These are phyloP conservation scores for Brassica cretica DNA, from an alignment of 345 rosid genomes.

Conservation along the genomic window DNA sequence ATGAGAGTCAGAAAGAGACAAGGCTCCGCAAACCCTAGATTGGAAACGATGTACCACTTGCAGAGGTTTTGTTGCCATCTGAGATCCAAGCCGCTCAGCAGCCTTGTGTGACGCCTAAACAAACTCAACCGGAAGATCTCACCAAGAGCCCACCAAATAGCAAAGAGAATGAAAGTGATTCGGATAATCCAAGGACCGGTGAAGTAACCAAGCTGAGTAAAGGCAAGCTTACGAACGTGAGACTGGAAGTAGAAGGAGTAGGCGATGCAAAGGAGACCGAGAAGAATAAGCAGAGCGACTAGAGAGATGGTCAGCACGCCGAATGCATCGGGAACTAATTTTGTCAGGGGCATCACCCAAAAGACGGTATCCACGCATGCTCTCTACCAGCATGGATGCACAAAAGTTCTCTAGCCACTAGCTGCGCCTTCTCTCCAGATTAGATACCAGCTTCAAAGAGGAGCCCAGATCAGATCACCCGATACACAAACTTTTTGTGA, in stretches of 20 bases:
- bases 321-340: conserved; percentile 91
- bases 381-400: conserved; percentile 99
- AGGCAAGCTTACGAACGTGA: conserved; percentile 59
- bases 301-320: conserved; percentile 95
- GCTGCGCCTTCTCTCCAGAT: conserved; percentile 25
- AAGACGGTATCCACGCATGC: conserved; percentile 96
- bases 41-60: conserved; percentile 87
- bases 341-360: conserved; percentile 99
- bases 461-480: conserved; percentile 36
- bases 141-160: conserved; percentile 91
- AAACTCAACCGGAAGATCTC: conserved; percentile 77
- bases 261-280: conserved; percentile 76
- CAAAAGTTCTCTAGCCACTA: conserved; percentile 50
- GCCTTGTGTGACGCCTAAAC: conserved; percentile 59
- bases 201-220: conserved; percentile 69
- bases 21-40: conserved; percentile 96
- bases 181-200: conserved; percentile 92
- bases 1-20: conserved; percentile 83
- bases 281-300: conserved; percentile 66
- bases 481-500: conserved; percentile 25
- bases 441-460: not conserved
- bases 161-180: conserved; percentile 58
- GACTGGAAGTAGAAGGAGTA: conserved; percentile 80
- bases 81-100: conserved; percentile 53
- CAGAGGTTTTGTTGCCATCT: conserved; percentile 88